Base-by-base conservation (phyloP, 2,329 filamentous ascomycete species). In the Aspergillus tamarii region DNA sequence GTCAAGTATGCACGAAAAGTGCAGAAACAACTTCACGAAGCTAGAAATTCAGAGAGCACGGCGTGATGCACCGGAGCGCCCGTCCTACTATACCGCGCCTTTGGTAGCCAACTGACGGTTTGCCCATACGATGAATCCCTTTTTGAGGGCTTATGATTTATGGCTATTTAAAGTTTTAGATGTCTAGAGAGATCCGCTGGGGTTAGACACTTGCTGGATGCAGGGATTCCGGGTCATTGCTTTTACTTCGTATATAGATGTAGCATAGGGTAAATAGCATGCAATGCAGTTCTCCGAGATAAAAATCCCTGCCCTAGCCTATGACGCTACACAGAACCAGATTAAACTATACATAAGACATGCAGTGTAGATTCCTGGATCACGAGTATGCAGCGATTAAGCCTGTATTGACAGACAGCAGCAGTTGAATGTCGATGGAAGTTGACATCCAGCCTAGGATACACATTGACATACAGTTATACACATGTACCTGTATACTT, bases 1-100 rank as follows among this genome's bases (percentile, higher is more conserved):
- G 78, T 84, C 1, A 72, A 77, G 61, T 73, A 78, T 48, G 80
- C 82, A 0, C 72, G 77, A 59, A 66, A 76, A 63, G 69, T 82
- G 53, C 80, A 80, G 66, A 79, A 73, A 59, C 67, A 76, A 55
- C 67, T 69, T 34, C 72, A 70, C 65, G 46, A 60, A 30, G 57
- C 54, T 36, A 54, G 60, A 16, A 41, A 48, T 30, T n/a, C 30
- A 16, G 52, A 11, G 19, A 36, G 10, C 10, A 36, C 52, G 32
- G 30, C 32, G 19, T 32, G 30, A 53, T 21, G 50, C 16, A 21
- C 16, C 10, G 19, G 7, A 32, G 28, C n/a, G 30, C 12, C 30
- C 26, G 26, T 53, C 30, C 50, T 34, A 34, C 28, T 32, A 53
- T 34, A 21, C 10, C 28, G 34, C 28, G 28, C 28, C 28, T 14